These are phyloP conservation scores for Sugiyamaella qingdaonensis DNA, from an alignment of 805 yeast species.

Conservation along the genomic window DNA sequence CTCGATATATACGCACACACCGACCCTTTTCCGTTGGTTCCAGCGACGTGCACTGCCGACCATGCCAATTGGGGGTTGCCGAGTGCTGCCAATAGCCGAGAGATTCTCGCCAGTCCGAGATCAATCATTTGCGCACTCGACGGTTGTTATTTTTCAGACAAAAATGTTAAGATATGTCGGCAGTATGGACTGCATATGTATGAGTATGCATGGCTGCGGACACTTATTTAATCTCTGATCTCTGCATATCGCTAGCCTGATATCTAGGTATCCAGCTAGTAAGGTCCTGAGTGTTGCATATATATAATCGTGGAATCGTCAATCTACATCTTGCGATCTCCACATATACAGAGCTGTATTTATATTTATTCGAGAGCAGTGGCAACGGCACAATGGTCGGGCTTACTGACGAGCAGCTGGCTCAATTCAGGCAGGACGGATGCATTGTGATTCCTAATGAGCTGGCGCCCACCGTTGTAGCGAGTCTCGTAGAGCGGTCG, in stretches of 20 bases:
- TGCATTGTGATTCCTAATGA: slow-evolving; percentile 57
- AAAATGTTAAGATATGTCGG: too few relatives aligned
- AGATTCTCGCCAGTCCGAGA: slow-evolving; percentile 53
- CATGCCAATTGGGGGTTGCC: slow-evolving; percentile 66
- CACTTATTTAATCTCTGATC: too few relatives aligned
- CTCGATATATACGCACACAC: slow-evolving; percentile 78
- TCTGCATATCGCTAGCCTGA: too few relatives aligned
- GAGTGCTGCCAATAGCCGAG: slow-evolving; percentile 42
- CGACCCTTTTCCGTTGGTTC: slow-evolving; percentile 96
- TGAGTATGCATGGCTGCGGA: too few relatives aligned
- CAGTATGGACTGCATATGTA: too few relatives aligned
- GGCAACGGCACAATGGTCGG: slow-evolving; percentile 13
- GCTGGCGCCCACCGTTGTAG: slow-evolving; percentile 41
- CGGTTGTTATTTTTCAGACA: too few relatives aligned
- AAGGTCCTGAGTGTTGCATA: too few relatives aligned
- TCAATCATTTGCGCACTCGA: slow-evolving; percentile 37
- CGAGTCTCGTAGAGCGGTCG: slow-evolving; percentile 41
- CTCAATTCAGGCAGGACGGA: slow-evolving; percentile 49
- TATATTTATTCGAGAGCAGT: too few relatives aligned
- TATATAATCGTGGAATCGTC: too few relatives aligned
- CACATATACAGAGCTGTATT: too few relatives aligned
- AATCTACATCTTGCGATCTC: too few relatives aligned
- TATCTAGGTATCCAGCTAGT: too few relatives aligned
- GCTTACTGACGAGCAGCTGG: slow-evolving; percentile 48
- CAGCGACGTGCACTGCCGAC: slow-evolving; percentile 84